Conservation (phyloP, 306 rosid genomes). For the Cicer chorassanicum region DNA sequence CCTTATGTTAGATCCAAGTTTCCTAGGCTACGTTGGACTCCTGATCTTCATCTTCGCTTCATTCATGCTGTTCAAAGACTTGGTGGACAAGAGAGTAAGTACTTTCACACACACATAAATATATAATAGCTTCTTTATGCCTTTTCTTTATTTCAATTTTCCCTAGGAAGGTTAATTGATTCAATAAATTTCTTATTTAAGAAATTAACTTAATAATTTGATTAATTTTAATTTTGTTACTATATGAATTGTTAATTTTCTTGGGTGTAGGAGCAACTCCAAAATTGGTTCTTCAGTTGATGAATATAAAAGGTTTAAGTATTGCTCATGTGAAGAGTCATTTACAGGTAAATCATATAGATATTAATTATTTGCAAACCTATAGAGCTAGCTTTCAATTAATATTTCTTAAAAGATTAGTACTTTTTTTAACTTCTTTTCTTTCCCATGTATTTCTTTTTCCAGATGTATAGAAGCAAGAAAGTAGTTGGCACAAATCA, state of each 20-base stretch:
- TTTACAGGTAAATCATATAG: slow-evolving; percentile 67
- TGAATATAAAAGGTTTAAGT: slow-evolving; percentile 90
- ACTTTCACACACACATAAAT: neutral
- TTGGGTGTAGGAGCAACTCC: slow-evolving; percentile 86
- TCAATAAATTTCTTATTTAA: neutral
- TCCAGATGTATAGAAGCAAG: slow-evolving; percentile 92
- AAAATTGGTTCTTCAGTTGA: slow-evolving; percentile 93
- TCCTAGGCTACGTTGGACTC: slow-evolving; percentile 92
- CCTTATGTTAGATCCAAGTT: slow-evolving; percentile 93
- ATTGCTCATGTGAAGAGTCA: slow-evolving; percentile 99
- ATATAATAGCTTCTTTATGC: neutral
- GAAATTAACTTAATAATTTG: neutral
- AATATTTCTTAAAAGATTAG: neutral
- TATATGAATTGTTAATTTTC: slow-evolving; percentile 11
- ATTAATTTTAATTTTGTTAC: slow-evolving; percentile 3
- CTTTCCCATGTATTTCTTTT: slow-evolving; percentile 11
- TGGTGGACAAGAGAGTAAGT: slow-evolving; percentile 95
- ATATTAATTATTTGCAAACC: neutral
- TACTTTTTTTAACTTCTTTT: neutral
- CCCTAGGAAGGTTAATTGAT: neutral
- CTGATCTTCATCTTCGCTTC: slow-evolving; percentile 90
- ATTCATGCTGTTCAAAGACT: slow-evolving; percentile 89
- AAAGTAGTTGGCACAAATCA: slow-evolving; percentile 69
- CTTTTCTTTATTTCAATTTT: slow-evolving; percentile 35
- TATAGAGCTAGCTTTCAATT: neutral